Evolutionary conservation across 2,329 filamentous ascomycete genomes (phyloP).

Genomic region (Aspergillus niger): DNA sequence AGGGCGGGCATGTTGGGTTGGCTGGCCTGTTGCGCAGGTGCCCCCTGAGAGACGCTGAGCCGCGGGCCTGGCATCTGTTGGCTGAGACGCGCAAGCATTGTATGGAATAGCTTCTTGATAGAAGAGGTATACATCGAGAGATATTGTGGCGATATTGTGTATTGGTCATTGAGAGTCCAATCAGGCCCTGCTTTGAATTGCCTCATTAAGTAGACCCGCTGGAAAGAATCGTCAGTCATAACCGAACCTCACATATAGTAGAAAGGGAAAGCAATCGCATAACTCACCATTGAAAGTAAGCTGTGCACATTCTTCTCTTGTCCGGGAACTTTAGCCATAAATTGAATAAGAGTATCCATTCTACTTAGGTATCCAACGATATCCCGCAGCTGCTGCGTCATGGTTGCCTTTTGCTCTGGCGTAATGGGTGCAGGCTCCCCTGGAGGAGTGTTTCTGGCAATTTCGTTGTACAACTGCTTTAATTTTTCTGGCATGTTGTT

Average conservation of each 20-base stretch:
- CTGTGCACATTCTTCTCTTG: constrained; percentile 43
- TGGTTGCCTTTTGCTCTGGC: constrained; percentile 41
- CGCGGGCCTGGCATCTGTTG: constrained; percentile 29
- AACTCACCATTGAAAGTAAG: constrained; percentile 43
- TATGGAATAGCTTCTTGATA: constrained; percentile 45
- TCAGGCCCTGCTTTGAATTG: constrained; percentile 47
- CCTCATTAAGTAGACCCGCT: constrained; percentile 49
- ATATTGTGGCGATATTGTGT: constrained; percentile 46
- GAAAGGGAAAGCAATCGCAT: not conserved
- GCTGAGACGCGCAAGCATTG: constrained; percentile 39
- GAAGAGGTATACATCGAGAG: constrained; percentile 39
- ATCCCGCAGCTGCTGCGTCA: constrained; percentile 45
- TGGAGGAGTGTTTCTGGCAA: constrained; percentile 34
- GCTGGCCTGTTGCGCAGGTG: constrained; percentile 23
- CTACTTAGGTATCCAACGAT: constrained; percentile 45
- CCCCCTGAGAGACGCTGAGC: constrained; percentile 25
- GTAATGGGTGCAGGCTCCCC: constrained; percentile 38
- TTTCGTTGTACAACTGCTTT: constrained; percentile 43
- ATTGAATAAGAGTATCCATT: constrained; percentile 46
- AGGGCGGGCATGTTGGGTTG: constrained; percentile 38
- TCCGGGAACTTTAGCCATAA: constrained; percentile 40
- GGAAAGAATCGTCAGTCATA: constrained; percentile 16
- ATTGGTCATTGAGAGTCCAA: constrained; percentile 47
- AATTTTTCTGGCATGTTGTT: constrained; percentile 42
- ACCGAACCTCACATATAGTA: constrained; percentile 9